Base-by-base conservation (phyloP, 73 alveolate genomes). In the Loxodes magnus region DNA sequence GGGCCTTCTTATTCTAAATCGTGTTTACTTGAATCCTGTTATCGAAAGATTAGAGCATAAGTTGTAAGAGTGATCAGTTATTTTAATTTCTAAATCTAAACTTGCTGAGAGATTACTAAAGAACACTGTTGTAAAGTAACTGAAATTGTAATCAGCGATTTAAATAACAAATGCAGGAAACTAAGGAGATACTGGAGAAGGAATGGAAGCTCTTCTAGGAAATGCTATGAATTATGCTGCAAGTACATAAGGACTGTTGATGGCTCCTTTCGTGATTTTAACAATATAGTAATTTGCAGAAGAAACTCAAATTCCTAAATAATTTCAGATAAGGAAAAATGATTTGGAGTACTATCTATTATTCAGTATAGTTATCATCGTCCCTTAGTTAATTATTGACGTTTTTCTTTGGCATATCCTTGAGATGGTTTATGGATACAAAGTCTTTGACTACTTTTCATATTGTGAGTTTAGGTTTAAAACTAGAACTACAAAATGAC, bases 251-350 rank as follows among this genome's bases (percentile, higher is more conserved):
- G 54, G 79, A 3, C 37, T 67, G 5, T 68, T 64, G 51, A 17
- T 75, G 39, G 49, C 76, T n/a, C 90, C 90, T 22, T 9, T 67
- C 1, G 49, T 75, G 15, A 50, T 66, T 3, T 24, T 59, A 9
- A 35, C 43, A 27, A 56, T 77, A 21, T 69, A 59, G 9, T 17
- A 69, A 28, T 77, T 77, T 52, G 63, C 90, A 4, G 74, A 66
- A 50, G 90, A 73, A 36, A 77, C 90, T 26, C 71, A 77, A 23
- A 77, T 77, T 43, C 77, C 84, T 15, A 65, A 70, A 53, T 68
- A 69, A 10, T 77, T 69, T 51, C 21, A 50, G 27, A 77, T 77
- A 12, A 34, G 76, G 16, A 44, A 50, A 51, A 4, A 67, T 3
- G 90, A 77, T 19, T 43, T 77, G 27, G 31, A 60, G 42, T 77